Conservation (phyloP, 1,284 basidiomycete genomes). For the Apiotrichum siamense region DNA sequence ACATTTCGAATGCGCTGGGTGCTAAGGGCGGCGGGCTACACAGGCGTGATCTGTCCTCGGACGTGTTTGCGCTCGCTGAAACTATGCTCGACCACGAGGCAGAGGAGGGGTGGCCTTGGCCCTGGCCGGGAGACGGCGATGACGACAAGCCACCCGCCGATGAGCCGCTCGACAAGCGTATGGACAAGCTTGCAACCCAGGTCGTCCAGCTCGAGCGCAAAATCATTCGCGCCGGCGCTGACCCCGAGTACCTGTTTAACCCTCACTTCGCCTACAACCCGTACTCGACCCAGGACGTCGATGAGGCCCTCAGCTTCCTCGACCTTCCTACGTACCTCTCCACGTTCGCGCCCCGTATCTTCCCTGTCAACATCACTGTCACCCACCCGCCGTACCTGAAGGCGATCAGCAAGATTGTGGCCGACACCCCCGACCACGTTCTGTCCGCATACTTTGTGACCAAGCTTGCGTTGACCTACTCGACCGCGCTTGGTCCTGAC, state of each 20-base stretch:
- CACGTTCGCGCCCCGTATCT: conserved; percentile 69
- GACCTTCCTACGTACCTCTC: conserved; percentile 79
- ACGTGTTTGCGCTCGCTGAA: conserved; percentile 8
- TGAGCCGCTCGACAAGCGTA: conserved; percentile 46
- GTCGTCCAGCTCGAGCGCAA: conserved; percentile 75
- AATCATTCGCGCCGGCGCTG: conserved; percentile 74
- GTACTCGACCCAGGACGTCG: conserved; percentile 60
- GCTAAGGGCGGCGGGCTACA: not conserved
- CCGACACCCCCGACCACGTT: conserved; percentile 62
- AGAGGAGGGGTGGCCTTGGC: conserved; percentile 66
- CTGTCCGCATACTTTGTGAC: conserved; percentile 73
- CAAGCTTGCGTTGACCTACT: conserved; percentile 61
- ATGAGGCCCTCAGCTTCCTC: conserved; percentile 67
- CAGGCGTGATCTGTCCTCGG: conserved; percentile 7
- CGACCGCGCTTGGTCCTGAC: conserved; percentile 62
- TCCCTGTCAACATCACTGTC: conserved; percentile 70
- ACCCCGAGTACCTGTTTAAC: conserved; percentile 61
- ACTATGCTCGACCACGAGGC: not conserved
- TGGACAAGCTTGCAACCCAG: conserved; percentile 61
- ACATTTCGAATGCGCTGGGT: conserved; percentile 49
- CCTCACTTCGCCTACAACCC: conserved; percentile 89
- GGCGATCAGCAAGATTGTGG: conserved; percentile 64
- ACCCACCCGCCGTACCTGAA: conserved; percentile 74
- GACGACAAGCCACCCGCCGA: conserved; percentile 20
- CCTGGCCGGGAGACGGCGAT: conserved; percentile 57